Base-by-base conservation (phyloP, 352 stramenopile genomes). In the Pythium periplocum region DNA sequence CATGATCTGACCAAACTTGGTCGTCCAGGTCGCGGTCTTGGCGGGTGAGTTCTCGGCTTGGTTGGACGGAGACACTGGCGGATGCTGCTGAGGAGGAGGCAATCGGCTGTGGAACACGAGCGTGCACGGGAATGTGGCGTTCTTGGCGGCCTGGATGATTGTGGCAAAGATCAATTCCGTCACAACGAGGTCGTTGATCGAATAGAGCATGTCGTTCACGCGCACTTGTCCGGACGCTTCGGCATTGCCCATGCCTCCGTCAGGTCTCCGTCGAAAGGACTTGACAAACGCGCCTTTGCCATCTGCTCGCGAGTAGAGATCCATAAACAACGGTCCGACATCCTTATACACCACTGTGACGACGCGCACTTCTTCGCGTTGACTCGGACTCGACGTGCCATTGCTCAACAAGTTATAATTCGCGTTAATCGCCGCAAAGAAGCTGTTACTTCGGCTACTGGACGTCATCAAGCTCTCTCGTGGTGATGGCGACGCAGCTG, bases 301-400 rank as follows among this genome's bases (percentile, higher is more conserved):
- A n/a, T 89, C 75, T 0, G 73, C 62, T 41, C 78, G 69, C 3
- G 83, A 93, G 65, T 83, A 88, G 52, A 93, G 66, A 57, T 93
- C 83, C 42, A 93, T 66, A 48, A 73, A 88, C 30, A 93, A 51
- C 4, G 83, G 76, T 0, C 73, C 80, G 0, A 68, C 59, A 0
- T 69, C 68, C 6, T 53, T 42, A 53, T 91, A 91, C 30, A 79
- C 53, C 32, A 93, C 67, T 12, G 71, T 62, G 3, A 84, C 67
- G 6, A 54, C 51, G 7, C 62, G 64, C 0, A 26, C 17, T 26
- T 26, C 17, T 26, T 26, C 17, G 17, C 17, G 17, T 26, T 26
- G 17, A 26, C 17, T 26, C 17, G 17, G 17, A 26, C 17, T 26
- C 17, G 17, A 26, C 17, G 17, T 26, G 17, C 17, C 17, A 26